Base-by-base conservation (phyloP, 495 filamentous ascomycete genomes). In the Copromyces sp. region DNA sequence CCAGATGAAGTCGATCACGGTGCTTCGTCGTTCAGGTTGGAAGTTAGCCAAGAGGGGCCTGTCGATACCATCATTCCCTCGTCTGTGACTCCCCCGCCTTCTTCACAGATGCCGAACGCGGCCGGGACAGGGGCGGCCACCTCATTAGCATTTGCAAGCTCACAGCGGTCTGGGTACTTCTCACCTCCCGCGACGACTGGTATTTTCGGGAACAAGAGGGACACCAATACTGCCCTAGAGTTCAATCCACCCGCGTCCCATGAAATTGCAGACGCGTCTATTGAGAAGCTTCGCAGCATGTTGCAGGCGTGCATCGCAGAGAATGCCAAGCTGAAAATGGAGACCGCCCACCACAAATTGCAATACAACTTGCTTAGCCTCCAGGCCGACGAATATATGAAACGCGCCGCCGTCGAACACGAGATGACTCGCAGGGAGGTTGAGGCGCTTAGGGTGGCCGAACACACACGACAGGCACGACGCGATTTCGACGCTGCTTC, bases 341-440 rank as follows among this genome's bases (percentile, higher is more conserved):
- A 92, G 65, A 90, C 92, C 1, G 90, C 96, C 35, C 95, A 99
- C 78, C 91, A 96, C 84, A 97, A 95, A 77, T 83, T 99, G 68
- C 95, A 98, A 79, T 93, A 95, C 77, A 93, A 90, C 76, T 86
- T 99, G 73, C 87, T 97, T 32, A 90, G 86, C 69, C 92, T 98
- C 69, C 93, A 96, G 77, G 95, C 92, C 53, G 88, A 90, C 39
- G 94, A 97, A 80, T 91, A 94, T 35, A 86, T 92, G 5, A 94
- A 96, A 80, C 89, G 94, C 44, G 93, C 94, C 72, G 92, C 90
- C 42, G 95, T 98, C 12, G 95, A 99, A 81, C 93, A 96, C 72
- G 92, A 96, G 68, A 93, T 98, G 84, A 92, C 91, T n/a, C 90
- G 91, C 71, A 87, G 92, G 40, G 96, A 99, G 80, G 92, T 97